phyloP scores from a whole-genome alignment of 257 asterid species.

The Salvia splendens region DNA sequence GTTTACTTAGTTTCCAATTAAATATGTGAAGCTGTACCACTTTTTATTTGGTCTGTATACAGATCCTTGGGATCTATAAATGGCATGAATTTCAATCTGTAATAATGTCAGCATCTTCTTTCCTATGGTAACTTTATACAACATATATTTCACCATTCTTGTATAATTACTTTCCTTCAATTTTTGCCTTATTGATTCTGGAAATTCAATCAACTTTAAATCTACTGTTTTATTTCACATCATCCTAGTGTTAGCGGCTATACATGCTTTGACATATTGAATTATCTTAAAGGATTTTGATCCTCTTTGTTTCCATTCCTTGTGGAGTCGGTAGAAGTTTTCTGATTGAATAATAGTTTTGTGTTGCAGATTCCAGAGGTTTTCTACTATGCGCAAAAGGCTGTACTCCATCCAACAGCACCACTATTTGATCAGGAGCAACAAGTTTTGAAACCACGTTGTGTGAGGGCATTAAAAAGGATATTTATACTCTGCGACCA shows the following conservation, averaged over 20 bases:
- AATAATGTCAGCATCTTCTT: conserved; percentile 7
- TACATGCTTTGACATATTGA: not conserved
- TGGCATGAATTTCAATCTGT: conserved; percentile 9
- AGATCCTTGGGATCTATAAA: conserved; percentile 15
- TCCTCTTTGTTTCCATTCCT: conserved; percentile 13
- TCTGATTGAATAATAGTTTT: conserved; percentile 1
- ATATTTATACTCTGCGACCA: conserved; percentile 91
- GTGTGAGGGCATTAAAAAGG: conserved; percentile 92
- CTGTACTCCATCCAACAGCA: conserved; percentile 98
- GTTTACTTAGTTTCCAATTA: conserved; percentile 17
- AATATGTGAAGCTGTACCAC: conserved; percentile 6
- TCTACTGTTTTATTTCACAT: conserved; percentile 15
- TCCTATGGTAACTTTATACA: not conserved
- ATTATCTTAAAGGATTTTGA: conserved; percentile 2
- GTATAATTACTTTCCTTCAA: conserved; percentile 11
- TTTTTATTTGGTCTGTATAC: not conserved
- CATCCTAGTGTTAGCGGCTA: conserved; percentile 8
- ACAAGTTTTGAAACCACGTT: conserved; percentile 84
- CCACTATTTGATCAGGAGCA: conserved; percentile 95
- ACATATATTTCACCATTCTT: conserved; percentile 14
- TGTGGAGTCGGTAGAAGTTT: conserved; percentile 7
- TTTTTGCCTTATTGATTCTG: conserved; percentile 11
- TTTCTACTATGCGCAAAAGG: conserved; percentile 89
- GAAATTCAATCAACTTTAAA: conserved; percentile 8
- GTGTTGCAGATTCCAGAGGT: conserved; percentile 77